Conservation (phyloP, 73 alveolate genomes). For the Halteria grandinella region DNA sequence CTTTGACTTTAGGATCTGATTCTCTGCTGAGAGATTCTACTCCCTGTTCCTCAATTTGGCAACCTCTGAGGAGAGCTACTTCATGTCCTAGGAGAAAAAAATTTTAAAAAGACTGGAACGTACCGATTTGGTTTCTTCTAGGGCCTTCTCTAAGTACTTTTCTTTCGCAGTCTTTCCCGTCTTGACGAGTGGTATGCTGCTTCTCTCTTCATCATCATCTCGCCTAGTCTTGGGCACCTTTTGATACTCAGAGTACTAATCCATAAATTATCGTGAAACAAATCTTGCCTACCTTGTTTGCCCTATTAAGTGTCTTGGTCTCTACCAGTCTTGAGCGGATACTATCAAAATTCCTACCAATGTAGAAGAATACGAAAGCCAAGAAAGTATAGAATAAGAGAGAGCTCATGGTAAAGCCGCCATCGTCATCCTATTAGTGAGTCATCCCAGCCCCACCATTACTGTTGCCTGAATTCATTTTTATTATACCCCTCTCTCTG, state of each 20-base stretch:
- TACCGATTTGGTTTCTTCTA: slow-evolving; percentile 40
- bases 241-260: slow-evolving; percentile 39
- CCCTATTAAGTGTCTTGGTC: background rate
- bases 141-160: slow-evolving; percentile 14
- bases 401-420: slow-evolving; percentile 5
- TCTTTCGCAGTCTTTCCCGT: slow-evolving; percentile 12
- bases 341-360: slow-evolving; percentile 24
- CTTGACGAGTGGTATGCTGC: slow-evolving; percentile 18
- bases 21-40: slow-evolving; percentile 12
- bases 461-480: slow-evolving; percentile 34
- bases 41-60: slow-evolving; percentile 16
- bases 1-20: slow-evolving; percentile 40
- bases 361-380: slow-evolving; percentile 18
- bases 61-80: slow-evolving; percentile 9
- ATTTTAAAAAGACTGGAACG: background rate
- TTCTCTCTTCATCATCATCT: slow-evolving; percentile 37
- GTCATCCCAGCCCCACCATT: too few relatives aligned
- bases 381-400: background rate
- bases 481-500: background rate
- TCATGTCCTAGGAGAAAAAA: slow-evolving; percentile 1
- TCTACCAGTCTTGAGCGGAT: slow-evolving; percentile 8
- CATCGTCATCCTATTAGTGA: slow-evolving; percentile 21
- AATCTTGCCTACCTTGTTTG: slow-evolving; percentile 5
- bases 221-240: slow-evolving; percentile 8
- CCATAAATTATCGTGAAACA: background rate